These are phyloP conservation scores for Boletellus deceptivus DNA, from an alignment of 1,284 basidiomycete genomes.

Conservation along the genomic window DNA sequence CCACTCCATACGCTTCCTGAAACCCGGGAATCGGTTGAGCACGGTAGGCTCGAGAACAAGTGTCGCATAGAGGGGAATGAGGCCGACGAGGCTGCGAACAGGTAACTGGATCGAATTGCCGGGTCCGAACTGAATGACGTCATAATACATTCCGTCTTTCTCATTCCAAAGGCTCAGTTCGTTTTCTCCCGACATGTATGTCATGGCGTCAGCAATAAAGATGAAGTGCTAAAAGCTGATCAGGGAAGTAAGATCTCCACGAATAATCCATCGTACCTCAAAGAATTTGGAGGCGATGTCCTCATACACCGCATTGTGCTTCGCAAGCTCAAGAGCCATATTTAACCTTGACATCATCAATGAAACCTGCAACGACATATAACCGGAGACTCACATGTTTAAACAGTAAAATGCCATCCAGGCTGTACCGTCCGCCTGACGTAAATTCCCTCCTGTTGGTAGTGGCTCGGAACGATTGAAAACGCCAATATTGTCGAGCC, in stretches of 20 bases:
- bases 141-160: constrained; percentile 96
- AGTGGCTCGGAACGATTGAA: constrained; percentile 98
- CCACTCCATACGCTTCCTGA: constrained; percentile 99
- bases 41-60: constrained; percentile 88
- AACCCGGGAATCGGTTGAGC: constrained; percentile 91
- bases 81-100: constrained; percentile 88
- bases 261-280: constrained; percentile 52
- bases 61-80: constrained; percentile 95
- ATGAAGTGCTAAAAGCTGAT: constrained; percentile 74
- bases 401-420: constrained; percentile 99
- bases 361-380: background rate
- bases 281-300: constrained; percentile 99
- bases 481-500: constrained; percentile 95
- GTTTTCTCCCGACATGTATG: constrained; percentile 75
- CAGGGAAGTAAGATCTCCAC: background rate
- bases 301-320: constrained; percentile 97
- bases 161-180: constrained; percentile 93
- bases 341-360: constrained; percentile 63
- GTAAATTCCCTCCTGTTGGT: constrained; percentile 87
- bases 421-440: constrained; percentile 96
- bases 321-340: constrained; percentile 95
- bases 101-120: constrained; percentile 88
- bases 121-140: constrained; percentile 90
- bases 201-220: constrained; percentile 98
- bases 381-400: constrained; percentile 68